phyloP scores from a whole-genome alignment of 768 basidiomycete species.

The Flagelloscypha sp. region DNA sequence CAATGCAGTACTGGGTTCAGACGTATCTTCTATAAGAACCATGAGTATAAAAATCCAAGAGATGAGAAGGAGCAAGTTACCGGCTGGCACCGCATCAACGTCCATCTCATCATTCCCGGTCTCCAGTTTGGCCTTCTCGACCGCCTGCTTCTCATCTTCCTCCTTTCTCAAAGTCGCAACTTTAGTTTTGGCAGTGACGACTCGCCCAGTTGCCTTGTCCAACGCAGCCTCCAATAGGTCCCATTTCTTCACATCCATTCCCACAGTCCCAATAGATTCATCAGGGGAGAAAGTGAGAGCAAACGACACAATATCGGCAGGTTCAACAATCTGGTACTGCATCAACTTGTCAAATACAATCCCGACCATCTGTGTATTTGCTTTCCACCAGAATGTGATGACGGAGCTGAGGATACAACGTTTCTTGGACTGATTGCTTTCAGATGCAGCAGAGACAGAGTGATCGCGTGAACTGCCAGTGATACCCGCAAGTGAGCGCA shows the following conservation, averaged over 20 bases:
- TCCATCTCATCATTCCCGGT: conserved; percentile 57
- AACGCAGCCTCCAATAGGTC: conserved; percentile 73
- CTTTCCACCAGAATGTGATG: conserved; percentile 74
- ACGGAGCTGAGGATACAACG: conserved; percentile 64
- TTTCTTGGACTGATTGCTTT: conserved; percentile 48
- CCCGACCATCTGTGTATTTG: conserved; percentile 76
- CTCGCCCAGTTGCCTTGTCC: conserved; percentile 87
- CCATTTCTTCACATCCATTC: conserved; percentile 69
- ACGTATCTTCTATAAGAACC: conserved; percentile 30
- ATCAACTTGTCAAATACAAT: conserved; percentile 97
- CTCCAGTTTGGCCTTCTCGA: conserved; percentile 55
- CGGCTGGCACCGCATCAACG: conserved; percentile 58
- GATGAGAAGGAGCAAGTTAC: conserved; percentile 19
- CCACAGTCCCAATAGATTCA: conserved; percentile 13
- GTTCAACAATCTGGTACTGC: conserved; percentile 97
- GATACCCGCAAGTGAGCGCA: conserved; percentile 55
- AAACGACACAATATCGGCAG: conserved; percentile 84
- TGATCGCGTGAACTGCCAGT: conserved; percentile 19
- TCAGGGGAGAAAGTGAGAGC: conserved; percentile 42
- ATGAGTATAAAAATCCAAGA: conserved; percentile 4
- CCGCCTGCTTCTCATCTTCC: conserved; percentile 78
- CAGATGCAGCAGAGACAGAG: conserved; percentile 19
- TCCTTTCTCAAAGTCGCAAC: conserved; percentile 74
- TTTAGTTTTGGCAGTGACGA: conserved; percentile 67
- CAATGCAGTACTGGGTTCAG: conserved; percentile 52